These are phyloP conservation scores for Neurospora intermedia DNA, from an alignment of 495 filamentous ascomycete species.

Conservation along the genomic window DNA sequence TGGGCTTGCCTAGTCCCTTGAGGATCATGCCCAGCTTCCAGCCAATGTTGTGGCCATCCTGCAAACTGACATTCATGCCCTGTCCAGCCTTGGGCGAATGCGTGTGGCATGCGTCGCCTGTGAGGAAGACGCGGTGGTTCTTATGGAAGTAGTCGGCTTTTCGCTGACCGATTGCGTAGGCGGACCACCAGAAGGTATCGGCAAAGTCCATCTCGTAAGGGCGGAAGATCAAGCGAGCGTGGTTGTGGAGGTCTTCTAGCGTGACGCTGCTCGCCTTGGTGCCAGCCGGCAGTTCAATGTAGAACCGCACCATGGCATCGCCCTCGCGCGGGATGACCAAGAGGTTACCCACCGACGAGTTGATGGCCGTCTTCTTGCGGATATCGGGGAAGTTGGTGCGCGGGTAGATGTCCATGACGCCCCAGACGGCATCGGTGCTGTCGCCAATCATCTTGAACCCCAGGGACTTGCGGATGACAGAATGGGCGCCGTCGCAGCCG, in stretches of 20 bases:
- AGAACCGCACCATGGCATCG: constrained; percentile 47
- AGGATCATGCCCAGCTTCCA: constrained; percentile 68
- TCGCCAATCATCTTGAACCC: constrained; percentile 67
- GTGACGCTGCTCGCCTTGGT: constrained; percentile 30
- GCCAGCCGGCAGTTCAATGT: constrained; percentile 44
- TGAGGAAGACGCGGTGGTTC: constrained; percentile 49
- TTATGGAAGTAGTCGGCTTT: constrained; percentile 45
- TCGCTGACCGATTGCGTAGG: constrained; percentile 54
- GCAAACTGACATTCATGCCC: constrained; percentile 58
- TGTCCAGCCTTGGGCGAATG: constrained; percentile 65
- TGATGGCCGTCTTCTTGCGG: constrained; percentile 47
- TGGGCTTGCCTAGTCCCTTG: constrained; percentile 40
- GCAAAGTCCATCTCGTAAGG: constrained; percentile 37
- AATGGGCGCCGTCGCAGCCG: constrained; percentile 73
- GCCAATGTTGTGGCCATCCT: constrained; percentile 54
- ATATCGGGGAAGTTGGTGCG: constrained; percentile 69
- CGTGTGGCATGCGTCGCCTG: constrained; percentile 63
- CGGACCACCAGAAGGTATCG: constrained; percentile 50
- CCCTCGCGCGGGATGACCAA: constrained; percentile 61
- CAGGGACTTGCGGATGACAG: constrained; percentile 52
- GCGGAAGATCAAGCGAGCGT: constrained; percentile 47
- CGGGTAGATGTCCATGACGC: constrained; percentile 74
- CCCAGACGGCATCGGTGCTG: constrained; percentile 54
- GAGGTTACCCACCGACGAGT: constrained; percentile 42
- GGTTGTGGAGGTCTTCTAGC: constrained; percentile 46